Evolutionary conservation across 139 green algal species (phyloP).

Genomic region (Auxenochlorella pyrenoidosa): DNA sequence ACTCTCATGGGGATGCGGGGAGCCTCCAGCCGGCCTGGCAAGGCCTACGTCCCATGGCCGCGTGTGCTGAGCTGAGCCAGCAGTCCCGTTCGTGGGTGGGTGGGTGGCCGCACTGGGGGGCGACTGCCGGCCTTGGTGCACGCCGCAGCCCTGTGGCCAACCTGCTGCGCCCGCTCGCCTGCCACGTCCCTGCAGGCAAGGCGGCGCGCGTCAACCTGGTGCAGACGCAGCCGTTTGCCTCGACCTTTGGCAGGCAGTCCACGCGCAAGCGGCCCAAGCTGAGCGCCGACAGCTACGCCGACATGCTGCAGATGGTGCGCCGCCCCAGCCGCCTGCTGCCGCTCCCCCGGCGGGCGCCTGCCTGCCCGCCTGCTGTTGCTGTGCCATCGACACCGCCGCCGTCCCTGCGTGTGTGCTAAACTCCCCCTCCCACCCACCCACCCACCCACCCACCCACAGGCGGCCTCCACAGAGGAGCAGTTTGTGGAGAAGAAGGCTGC

Average conservation of each 20-base stretch:
- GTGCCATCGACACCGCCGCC: not conserved
- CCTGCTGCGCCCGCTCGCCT: too few relatives aligned
- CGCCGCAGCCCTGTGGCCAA: too few relatives aligned
- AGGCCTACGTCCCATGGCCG: too few relatives aligned
- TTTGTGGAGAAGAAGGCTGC: slow-evolving; percentile 30
- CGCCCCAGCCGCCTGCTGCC: not conserved
- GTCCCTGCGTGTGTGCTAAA: not conserved
- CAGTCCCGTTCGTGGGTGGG: too few relatives aligned
- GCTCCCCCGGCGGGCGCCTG: not conserved
- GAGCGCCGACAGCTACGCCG: slow-evolving; percentile 69
- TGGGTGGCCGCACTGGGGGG: too few relatives aligned
- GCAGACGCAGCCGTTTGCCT: slow-evolving; percentile 83
- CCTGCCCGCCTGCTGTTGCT: not conserved
- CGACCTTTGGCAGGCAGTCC: slow-evolving; percentile 85
- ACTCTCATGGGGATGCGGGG: not conserved
- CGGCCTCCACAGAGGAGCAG: not conserved
- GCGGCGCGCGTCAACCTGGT: slow-evolving; percentile 76
- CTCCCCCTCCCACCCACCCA: not conserved
- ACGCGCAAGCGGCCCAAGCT: slow-evolving; percentile 91
- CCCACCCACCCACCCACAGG: not conserved
- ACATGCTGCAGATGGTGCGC: slow-evolving; percentile 65
- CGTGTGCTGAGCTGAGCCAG: too few relatives aligned
- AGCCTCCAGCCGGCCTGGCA: not conserved
- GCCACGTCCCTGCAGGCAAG: slow-evolving; percentile 25
- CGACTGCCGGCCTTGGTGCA: too few relatives aligned